Percentiles rank a stretch among this genome's conserved stretches.
These are phyloP conservation scores for Collybia sordida DNA, from an alignment of 768 basidiomycete species.

Conservation along the genomic window DNA sequence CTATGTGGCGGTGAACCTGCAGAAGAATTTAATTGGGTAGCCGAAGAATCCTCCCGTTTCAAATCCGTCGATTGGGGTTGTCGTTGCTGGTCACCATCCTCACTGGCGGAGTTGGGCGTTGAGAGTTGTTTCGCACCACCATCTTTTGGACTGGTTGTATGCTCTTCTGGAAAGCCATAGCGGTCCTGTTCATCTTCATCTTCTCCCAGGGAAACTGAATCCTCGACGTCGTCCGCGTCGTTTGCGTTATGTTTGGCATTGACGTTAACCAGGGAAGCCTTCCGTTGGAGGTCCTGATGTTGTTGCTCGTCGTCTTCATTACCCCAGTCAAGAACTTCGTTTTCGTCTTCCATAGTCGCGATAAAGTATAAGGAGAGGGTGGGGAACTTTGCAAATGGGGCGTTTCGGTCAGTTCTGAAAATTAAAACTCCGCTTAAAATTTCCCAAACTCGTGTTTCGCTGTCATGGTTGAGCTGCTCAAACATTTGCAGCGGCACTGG, in stretches of 20 bases:
- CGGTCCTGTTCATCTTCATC: conserved; percentile 68
- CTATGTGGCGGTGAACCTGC: conserved; percentile 12
- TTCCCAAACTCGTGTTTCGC: conserved; percentile 13
- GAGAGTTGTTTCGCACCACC: background rate
- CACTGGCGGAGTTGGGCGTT: background rate
- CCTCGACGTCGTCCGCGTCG: conserved; percentile 51
- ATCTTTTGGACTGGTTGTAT: background rate
- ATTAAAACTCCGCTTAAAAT: conserved; percentile 18
- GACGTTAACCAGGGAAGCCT: conserved; percentile 20
- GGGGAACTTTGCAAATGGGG: conserved; percentile 7
- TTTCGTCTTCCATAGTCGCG: conserved; percentile 62
- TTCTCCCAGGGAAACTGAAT: conserved; percentile 70
- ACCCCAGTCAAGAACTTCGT: conserved; percentile 71
- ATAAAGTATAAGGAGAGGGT: conserved; percentile 15
- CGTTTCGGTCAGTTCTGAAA: conserved; percentile 9
- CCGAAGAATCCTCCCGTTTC: conserved; percentile 11
- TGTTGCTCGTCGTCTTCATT: conserved; percentile 43
- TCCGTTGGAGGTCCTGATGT: conserved; percentile 19
- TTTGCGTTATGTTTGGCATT: conserved; percentile 18
- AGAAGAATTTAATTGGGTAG: conserved; percentile 11
- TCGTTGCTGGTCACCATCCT: conserved; percentile 3
- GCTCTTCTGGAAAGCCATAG: conserved; percentile 30
- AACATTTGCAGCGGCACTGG: background rate
- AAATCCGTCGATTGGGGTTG: conserved; percentile 2
- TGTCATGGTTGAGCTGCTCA: conserved; percentile 8